A percentile compares a stretch with the other conserved stretches of the same genome.
phyloP scores from a whole-genome alignment of 352 stramenopile species.

The Phytophthora vignae region DNA sequence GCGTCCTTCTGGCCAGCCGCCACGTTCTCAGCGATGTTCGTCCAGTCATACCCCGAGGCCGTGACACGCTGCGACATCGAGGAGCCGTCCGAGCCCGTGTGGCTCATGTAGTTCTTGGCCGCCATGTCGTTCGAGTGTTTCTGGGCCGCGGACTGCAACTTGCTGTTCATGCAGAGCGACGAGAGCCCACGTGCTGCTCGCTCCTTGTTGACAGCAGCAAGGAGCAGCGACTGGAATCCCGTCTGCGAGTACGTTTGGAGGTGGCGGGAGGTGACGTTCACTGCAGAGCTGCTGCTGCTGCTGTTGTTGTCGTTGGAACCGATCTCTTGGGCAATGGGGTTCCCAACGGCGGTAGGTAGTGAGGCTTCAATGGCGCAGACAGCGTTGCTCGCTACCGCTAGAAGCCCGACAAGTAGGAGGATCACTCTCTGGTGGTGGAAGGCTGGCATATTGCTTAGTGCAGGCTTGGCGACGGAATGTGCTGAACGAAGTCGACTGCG shows the following conservation, averaged over 20 bases:
- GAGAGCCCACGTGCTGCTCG: constrained; percentile 41
- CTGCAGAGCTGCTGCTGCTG: neutral
- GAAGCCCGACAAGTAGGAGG: constrained; percentile 19
- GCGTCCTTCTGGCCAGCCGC: constrained; percentile 57
- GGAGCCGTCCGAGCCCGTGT: constrained; percentile 57
- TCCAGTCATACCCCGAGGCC: constrained; percentile 52
- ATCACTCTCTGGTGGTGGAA: constrained; percentile 13
- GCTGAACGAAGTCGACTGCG: constrained; percentile 6
- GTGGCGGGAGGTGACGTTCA: constrained; percentile 19
- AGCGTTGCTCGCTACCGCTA: constrained; percentile 13
- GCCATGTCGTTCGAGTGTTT: constrained; percentile 52
- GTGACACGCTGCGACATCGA: constrained; percentile 53
- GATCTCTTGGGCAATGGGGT: constrained; percentile 1
- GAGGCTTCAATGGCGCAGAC: neutral
- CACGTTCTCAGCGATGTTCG: constrained; percentile 62
- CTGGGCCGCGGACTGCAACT: constrained; percentile 38
- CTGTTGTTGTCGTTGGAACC: neutral
- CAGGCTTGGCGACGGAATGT: constrained; percentile 14
- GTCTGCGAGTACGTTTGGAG: constrained; percentile 32
- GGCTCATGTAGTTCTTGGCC: constrained; percentile 54
- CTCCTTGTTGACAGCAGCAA: constrained; percentile 61
- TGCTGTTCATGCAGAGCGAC: constrained; percentile 50
- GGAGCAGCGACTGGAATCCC: constrained; percentile 38
- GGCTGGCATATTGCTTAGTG: constrained; percentile 5
- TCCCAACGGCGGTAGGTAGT: constrained; percentile 4